phyloP scores from a whole-genome alignment of 2,329 filamentous ascomycete species.

The Alternaria novae-zelandiae region DNA sequence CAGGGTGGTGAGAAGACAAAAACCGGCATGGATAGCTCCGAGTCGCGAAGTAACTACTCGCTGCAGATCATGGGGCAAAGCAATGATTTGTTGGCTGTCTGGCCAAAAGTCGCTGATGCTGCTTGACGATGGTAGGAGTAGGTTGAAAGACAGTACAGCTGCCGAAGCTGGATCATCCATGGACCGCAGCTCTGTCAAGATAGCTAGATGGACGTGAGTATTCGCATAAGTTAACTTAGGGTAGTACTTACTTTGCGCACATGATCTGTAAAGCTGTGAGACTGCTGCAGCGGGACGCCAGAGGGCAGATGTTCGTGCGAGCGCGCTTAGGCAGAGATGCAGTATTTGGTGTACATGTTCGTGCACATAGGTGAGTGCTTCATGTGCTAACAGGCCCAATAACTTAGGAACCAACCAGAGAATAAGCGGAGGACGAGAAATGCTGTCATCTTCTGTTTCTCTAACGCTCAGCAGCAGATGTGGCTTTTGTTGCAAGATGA shows the following conservation, averaged over 20 bases:
- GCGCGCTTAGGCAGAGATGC: slow-evolving; percentile 43
- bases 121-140: slow-evolving; percentile 49
- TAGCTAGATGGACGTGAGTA: slow-evolving; percentile 47
- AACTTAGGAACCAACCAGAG: slow-evolving; percentile 62
- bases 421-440: slow-evolving; percentile 54
- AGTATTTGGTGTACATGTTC: slow-evolving; percentile 47
- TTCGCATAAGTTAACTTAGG: neutral
- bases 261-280: slow-evolving; percentile 48
- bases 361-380: slow-evolving; percentile 51
- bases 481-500: slow-evolving; percentile 77
- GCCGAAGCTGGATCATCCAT: slow-evolving; percentile 22
- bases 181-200: slow-evolving; percentile 52
- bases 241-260: slow-evolving; percentile 48
- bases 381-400: slow-evolving; percentile 54
- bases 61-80: slow-evolving; percentile 51
- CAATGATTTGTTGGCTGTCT: slow-evolving; percentile 49
- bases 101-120: slow-evolving; percentile 48
- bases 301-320: slow-evolving; percentile 43
- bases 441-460: slow-evolving; percentile 40
- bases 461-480: slow-evolving; percentile 61
- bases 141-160: slow-evolving; percentile 24
- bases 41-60: slow-evolving; percentile 30
- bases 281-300: slow-evolving; percentile 46
- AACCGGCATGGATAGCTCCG: slow-evolving; percentile 34
- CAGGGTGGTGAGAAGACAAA: slow-evolving; percentile 34